Evolutionary conservation across 495 filamentous ascomycete species (phyloP).

Genomic region (Daldinia loculata): DNA sequence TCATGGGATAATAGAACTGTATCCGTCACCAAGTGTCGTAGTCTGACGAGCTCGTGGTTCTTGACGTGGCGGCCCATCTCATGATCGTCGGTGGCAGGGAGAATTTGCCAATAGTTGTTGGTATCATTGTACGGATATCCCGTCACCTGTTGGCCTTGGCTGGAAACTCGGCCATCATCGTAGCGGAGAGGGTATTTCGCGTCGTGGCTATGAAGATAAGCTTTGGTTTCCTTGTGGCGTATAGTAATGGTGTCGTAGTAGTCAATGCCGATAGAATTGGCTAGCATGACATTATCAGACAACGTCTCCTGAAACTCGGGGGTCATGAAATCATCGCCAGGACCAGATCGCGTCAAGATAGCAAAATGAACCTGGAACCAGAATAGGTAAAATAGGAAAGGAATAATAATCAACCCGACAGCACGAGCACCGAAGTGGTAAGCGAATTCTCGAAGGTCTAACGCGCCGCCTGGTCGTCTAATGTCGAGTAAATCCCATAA

Average conservation of each 20-base stretch:
- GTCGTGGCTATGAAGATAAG: conserved; percentile 91
- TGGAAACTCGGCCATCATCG: conserved; percentile 96
- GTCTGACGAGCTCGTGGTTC: conserved; percentile 87
- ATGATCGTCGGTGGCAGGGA: conserved; percentile 70
- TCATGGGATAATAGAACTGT: conserved; percentile 93
- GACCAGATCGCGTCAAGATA: conserved; percentile 86
- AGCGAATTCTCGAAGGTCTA: conserved; percentile 78
- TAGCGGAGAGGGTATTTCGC: conserved; percentile 92
- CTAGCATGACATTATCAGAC: conserved; percentile 89
- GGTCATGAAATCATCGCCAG: conserved; percentile 98
- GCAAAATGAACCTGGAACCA: conserved; percentile 99
- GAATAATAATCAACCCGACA: conserved; percentile 83
- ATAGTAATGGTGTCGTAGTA: conserved; percentile 91
- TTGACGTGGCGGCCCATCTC: conserved; percentile 69
- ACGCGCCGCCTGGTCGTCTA: conserved; percentile 77
- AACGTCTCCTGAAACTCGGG: conserved; percentile 98
- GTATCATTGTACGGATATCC: conserved; percentile 98
- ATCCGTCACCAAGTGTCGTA: conserved; percentile 87
- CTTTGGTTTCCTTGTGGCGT: conserved; percentile 96
- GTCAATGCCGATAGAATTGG: conserved; percentile 83
- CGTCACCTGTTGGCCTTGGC: conserved; percentile 97
- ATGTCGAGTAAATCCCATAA: conserved; percentile 94
- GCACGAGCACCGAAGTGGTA: conserved; percentile 90
- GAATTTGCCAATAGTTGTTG: conserved; percentile 97
- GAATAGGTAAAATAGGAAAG: conserved; percentile 98